Evolutionary conservation across 805 yeast genomes (phyloP), one percentile per base, ranked within the genome.

Genomic region (Yueomyces sp.): DNA sequence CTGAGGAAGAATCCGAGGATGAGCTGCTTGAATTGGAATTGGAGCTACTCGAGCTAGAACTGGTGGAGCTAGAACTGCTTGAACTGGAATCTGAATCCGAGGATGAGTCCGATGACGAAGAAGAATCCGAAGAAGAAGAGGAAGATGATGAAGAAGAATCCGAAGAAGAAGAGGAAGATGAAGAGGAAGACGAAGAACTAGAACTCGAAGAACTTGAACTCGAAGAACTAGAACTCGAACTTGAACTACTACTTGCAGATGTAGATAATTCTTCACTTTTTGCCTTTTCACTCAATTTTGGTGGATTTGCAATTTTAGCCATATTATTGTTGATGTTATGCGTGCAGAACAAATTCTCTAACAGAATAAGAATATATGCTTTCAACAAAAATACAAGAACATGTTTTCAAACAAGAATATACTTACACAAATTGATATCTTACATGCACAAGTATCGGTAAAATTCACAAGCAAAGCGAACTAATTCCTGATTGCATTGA

Each of bases 101-200:
- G 37, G 49, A 43, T 9, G 49, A 45, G 41, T 40, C 36, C 5
- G 48, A 46, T 19, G 32, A 31, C 30, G 44, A 49, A 50, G 47
- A 55, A 52, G 46, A 47, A 26, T 47, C 40, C n/a, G 40, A 37
- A 11, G 54, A 48, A 40, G 43, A 38, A 12, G 53, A 51, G 29
- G 42, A 41, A 2, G 50, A 36, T 6, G 47, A 45, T 4, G 40
- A 36, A 6, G 40, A 34, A 37, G 59, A 69, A n/a, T n/a, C n/a
- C n/a, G 70, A 78, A 11, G 72, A 70, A 33, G 45, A 42, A n/a
- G 42, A 40, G 4, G 70, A 78, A 11, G 72, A 70, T 32, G 45
- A 42, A n/a, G 42, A 40, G 4, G 36, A 28, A 29, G 37, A 31
- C 8, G 42, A 38, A 3, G 29, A 19, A 36, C 39, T 34, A 26